A percentile compares a stretch with the other conserved stretches of the same genome.
These are phyloP conservation scores for Sinapis alba DNA, from an alignment of 441 rosid species.

Conservation along the genomic window DNA sequence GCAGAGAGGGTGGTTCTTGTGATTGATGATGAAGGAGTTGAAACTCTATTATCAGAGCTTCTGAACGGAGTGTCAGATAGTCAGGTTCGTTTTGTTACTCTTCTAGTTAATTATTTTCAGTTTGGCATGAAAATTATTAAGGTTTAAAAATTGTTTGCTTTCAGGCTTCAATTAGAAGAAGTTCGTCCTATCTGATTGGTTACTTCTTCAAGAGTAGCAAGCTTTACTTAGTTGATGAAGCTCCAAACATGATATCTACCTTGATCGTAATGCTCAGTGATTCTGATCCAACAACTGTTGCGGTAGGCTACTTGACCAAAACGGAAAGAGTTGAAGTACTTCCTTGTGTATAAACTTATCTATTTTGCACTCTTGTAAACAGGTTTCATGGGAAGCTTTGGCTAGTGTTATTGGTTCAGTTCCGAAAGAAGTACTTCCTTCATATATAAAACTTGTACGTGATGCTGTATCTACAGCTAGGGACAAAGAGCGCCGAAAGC, in stretches of 20 bases:
- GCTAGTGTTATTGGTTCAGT: slow-evolving; percentile 89
- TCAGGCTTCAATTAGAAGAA: slow-evolving; percentile 93
- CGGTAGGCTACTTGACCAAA: slow-evolving; percentile 50
- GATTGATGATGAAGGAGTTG: slow-evolving; percentile 96
- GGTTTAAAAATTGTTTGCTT: slow-evolving; percentile 21
- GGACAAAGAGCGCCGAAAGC: slow-evolving; percentile 93
- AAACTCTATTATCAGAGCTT: slow-evolving; percentile 85
- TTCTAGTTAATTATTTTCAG: background rate
- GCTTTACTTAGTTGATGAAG: slow-evolving; percentile 94
- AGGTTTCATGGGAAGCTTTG: slow-evolving; percentile 99
- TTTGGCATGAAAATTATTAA: slow-evolving; percentile 23
- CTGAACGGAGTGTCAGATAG: slow-evolving; percentile 81
- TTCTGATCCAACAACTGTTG: slow-evolving; percentile 80
- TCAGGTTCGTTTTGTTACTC: slow-evolving; percentile 53
- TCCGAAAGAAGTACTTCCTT: slow-evolving; percentile 94
- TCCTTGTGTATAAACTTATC: too few species aligned
- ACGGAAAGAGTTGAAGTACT: slow-evolving; percentile 12
- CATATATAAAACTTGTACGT: slow-evolving; percentile 88
- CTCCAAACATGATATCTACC: slow-evolving; percentile 92
- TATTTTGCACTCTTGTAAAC: slow-evolving; percentile 29
- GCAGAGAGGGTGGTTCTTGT: slow-evolving; percentile 90
- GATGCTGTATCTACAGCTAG: slow-evolving; percentile 97
- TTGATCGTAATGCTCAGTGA: slow-evolving; percentile 94
- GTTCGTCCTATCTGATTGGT: slow-evolving; percentile 90
- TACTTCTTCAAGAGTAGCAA: slow-evolving; percentile 94